Percentiles rank a stretch among this genome's conserved stretches.
phyloP scores from a whole-genome alignment of 805 yeast genomes.

The Cyberlindnera saturnus region DNA sequence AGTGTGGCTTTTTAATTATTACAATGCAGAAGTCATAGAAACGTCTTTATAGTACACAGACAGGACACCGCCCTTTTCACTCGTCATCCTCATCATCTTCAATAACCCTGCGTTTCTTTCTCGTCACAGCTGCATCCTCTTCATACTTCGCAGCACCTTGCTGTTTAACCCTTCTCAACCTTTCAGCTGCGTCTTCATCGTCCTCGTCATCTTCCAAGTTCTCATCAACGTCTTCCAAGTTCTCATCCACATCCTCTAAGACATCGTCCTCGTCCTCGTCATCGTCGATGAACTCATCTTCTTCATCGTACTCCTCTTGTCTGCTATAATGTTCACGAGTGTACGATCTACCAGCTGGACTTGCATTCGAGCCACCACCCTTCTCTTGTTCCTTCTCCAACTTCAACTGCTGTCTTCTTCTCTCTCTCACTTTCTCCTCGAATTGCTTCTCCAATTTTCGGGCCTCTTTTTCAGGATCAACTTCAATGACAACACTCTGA shows the following conservation, averaged over 20 bases:
- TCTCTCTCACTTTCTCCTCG: constrained; percentile 56
- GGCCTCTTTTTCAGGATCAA: constrained; percentile 68
- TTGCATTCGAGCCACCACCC: constrained; percentile 29
- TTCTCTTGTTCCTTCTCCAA: constrained; percentile 52
- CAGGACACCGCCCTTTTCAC: too few relatives aligned
- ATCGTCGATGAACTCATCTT: constrained; percentile 30
- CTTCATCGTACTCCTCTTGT: constrained; percentile 34
- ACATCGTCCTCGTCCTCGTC: constrained; percentile 46
- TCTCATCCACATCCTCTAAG: constrained; percentile 30
- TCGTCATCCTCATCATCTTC: constrained; percentile 51
- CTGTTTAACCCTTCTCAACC: constrained; percentile 25
- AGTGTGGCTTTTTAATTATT: too few relatives aligned
- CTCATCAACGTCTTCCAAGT: constrained; percentile 30
- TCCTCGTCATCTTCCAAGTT: constrained; percentile 38
- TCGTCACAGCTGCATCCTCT: constrained; percentile 14
- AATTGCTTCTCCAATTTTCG: constrained; percentile 63
- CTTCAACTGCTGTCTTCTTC: constrained; percentile 54
- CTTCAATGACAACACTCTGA: constrained; percentile 33
- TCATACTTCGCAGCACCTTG: constrained; percentile 49
- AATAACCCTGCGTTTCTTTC: constrained; percentile 43
- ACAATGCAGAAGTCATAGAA: too few relatives aligned
- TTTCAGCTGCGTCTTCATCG: constrained; percentile 34
- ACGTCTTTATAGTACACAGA: too few relatives aligned
- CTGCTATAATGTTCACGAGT: constrained; percentile 22
- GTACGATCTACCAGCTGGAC: constrained; percentile 25